Percentiles rank a stretch among this genome's conserved stretches.
Conservation (phyloP, 805 yeast genomes). For the Zygotorulaspora sp. region DNA sequence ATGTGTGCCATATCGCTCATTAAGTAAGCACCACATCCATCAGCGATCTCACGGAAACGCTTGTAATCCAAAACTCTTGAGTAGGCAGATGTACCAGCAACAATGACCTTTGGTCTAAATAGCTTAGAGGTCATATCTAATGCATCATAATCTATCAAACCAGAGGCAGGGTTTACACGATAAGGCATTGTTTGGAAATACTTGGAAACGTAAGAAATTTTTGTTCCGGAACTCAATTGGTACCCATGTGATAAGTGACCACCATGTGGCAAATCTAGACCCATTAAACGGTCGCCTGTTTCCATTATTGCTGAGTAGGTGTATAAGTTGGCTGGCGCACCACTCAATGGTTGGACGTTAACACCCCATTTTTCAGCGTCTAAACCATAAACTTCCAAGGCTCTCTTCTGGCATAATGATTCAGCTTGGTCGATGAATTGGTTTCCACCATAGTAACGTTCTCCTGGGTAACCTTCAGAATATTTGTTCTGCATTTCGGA, state of each 20-base stretch:
- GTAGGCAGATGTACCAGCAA: slow-evolving; percentile 97
- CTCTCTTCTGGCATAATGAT: slow-evolving; percentile 84
- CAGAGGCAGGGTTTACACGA: slow-evolving; percentile 80
- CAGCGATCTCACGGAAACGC: slow-evolving; percentile 86
- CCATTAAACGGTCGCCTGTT: slow-evolving; percentile 93
- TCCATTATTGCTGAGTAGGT: slow-evolving; percentile 86
- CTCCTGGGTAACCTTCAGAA: slow-evolving; percentile 98
- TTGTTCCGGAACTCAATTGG: slow-evolving; percentile 76
- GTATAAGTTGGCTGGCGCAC: slow-evolving; percentile 94
- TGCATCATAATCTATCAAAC: slow-evolving; percentile 86
- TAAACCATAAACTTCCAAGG: slow-evolving; percentile 74
- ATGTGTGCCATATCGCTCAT: slow-evolving; percentile 97
- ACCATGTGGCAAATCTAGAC: slow-evolving; percentile 96
- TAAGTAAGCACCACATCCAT: slow-evolving; percentile 87
- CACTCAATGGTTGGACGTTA: slow-evolving; percentile 91
- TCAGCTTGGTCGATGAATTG: slow-evolving; percentile 91
- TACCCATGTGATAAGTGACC: slow-evolving; percentile 98
- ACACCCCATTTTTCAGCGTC: slow-evolving; percentile 91
- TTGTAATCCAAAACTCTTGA: slow-evolving; percentile 85
- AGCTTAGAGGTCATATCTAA: slow-evolving; percentile 75
- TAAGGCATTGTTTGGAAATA: slow-evolving; percentile 98
- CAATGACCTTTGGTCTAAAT: slow-evolving; percentile 90
- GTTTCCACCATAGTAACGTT: slow-evolving; percentile 97
- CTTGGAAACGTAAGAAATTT: slow-evolving; percentile 86
- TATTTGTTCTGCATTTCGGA: slow-evolving; percentile 97